Conservation (phyloP, 495 filamentous ascomycete genomes). For the Cercophora sp. region DNA sequence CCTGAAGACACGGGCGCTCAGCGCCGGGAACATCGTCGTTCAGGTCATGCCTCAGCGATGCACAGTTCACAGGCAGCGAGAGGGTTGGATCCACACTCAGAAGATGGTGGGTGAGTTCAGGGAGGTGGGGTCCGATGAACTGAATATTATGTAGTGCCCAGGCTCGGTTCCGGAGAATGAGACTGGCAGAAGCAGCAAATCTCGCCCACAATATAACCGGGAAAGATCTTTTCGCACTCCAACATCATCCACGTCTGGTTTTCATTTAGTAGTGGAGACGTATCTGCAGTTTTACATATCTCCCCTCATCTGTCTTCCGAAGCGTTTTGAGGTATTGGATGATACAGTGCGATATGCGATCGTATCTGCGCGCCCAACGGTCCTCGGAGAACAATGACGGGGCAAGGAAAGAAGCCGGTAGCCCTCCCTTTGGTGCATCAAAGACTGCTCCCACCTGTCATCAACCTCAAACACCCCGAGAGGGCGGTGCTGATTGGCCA, state of each 20-base stretch:
- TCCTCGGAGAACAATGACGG: no score
- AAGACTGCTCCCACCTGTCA: slow-evolving; percentile 8
- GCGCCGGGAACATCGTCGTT: no score
- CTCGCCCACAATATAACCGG: slow-evolving; percentile 25
- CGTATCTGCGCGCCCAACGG: slow-evolving; percentile 16
- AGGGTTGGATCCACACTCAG: no score
- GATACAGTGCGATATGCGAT: background rate
- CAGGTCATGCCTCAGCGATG: no score
- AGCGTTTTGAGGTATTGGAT: background rate
- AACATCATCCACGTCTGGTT: slow-evolving; percentile 16
- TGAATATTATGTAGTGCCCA: slow-evolving; percentile 6
- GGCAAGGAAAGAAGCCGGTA: no score
- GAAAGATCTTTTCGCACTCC: slow-evolving; percentile 8
- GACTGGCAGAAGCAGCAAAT: slow-evolving; percentile 12
- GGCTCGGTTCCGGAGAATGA: slow-evolving; percentile 1
- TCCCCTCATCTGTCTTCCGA: background rate
- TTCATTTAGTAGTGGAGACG: slow-evolving; percentile 12
- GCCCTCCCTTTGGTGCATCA: slow-evolving; percentile 3
- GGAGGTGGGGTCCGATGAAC: background rate
- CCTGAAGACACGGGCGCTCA: no score
- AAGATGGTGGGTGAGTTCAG: no score
- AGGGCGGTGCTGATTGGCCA: slow-evolving; percentile 5
- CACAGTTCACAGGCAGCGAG: no score
- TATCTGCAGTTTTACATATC: background rate
- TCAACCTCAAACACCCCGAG: slow-evolving; percentile 21